phyloP scores from a whole-genome alignment of 495 filamentous ascomycete species.

The Oleoguttula mirabilis region DNA sequence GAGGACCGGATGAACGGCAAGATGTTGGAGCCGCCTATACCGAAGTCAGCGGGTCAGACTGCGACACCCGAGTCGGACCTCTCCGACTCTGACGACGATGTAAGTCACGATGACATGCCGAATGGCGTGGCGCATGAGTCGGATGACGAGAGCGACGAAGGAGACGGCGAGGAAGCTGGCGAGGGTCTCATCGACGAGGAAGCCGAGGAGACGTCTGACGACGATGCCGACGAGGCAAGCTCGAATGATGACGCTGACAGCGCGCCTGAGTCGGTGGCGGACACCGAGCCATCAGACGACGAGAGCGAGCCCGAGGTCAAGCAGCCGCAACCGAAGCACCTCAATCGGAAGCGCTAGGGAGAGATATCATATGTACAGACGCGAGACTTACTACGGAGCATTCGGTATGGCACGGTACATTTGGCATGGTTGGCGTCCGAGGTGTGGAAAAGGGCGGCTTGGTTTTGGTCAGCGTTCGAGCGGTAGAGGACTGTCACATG shows the following conservation, averaged over 20 bases:
- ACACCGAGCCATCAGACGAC: slow-evolving; percentile 13
- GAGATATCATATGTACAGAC: background rate
- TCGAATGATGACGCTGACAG: slow-evolving; percentile 29
- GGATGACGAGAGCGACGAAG: slow-evolving; percentile 21
- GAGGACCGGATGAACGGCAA: slow-evolving; percentile 1
- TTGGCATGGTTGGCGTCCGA: background rate
- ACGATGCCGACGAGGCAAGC: slow-evolving; percentile 28
- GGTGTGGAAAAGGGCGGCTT: background rate
- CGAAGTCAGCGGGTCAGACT: slow-evolving; percentile 5
- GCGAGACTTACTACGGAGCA: too few relatives aligned
- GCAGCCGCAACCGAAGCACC: slow-evolving; percentile 3
- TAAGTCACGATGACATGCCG: slow-evolving; percentile 17
- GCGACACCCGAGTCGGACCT: slow-evolving; percentile 24
- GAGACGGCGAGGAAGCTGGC: slow-evolving; percentile 19
- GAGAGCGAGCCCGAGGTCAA: slow-evolving; percentile 13
- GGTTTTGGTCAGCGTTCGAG: slow-evolving; percentile 6
- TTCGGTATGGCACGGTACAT: too few relatives aligned
- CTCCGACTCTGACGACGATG: slow-evolving; percentile 22
- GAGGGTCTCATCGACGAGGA: slow-evolving; percentile 26
- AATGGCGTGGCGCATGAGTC: slow-evolving; percentile 21
- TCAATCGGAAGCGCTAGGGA: slow-evolving; percentile 11
- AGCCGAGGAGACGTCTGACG: slow-evolving; percentile 31
- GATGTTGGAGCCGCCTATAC: background rate
- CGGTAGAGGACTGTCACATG: slow-evolving; percentile 20
- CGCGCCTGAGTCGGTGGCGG: slow-evolving; percentile 13